Evolutionary conservation across 73 alveolate species (phyloP).

Genomic region (Paramecium sonneborni): DNA sequence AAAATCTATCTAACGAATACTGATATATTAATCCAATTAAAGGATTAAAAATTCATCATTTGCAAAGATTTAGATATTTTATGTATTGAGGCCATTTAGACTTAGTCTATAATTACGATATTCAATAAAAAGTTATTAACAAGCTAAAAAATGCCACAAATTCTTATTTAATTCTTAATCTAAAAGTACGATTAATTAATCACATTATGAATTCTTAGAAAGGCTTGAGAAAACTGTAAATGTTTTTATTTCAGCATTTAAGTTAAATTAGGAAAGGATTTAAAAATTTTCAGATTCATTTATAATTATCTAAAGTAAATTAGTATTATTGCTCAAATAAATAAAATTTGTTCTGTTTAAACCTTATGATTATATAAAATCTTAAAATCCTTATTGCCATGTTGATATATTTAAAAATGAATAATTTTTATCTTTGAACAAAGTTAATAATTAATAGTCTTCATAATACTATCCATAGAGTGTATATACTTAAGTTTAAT

Average conservation of each 20-base stretch:
- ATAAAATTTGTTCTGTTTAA: not conserved
- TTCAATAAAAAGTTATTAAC: not conserved
- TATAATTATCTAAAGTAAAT: not conserved
- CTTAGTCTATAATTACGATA: not conserved
- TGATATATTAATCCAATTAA: not conserved
- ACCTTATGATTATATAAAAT: not conserved
- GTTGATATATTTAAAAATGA: not conserved
- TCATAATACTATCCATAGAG: not conserved
- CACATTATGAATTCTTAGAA: not conserved
- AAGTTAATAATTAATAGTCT: not conserved
- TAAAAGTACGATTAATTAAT: not conserved
- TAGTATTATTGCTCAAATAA: not conserved
- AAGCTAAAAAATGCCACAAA: not conserved
- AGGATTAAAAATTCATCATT: not conserved
- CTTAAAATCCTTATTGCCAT: not conserved
- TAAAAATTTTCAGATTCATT: not conserved
- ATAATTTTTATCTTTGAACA: not conserved
- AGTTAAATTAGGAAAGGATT: not conserved
- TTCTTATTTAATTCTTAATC: not conserved
- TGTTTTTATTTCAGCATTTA: not conserved
- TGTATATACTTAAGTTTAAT: not conserved
- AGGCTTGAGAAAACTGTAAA: not conserved
- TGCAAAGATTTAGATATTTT: not conserved
- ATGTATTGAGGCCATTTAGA: not conserved
- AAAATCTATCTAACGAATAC: not conserved